These are phyloP conservation scores for Gossypium gossypioides DNA, from an alignment of 441 rosid species.

Conservation along the genomic window DNA sequence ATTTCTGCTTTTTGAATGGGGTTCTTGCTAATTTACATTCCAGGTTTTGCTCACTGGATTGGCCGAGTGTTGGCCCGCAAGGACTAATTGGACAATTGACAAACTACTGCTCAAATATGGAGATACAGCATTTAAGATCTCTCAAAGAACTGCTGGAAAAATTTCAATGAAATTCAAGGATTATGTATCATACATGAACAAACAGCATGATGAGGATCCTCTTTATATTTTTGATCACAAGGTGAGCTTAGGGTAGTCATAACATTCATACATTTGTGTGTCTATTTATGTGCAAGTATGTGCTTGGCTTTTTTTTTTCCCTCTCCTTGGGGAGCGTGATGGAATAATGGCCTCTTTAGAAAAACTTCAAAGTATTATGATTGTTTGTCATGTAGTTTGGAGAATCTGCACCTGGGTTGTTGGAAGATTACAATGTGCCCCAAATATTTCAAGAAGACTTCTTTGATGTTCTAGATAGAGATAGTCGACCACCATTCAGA, in stretches of 20 bases:
- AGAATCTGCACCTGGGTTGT: constrained; percentile 63
- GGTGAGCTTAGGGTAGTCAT: constrained; percentile 24
- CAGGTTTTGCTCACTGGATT: constrained; percentile 80
- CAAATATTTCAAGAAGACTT: constrained; percentile 79
- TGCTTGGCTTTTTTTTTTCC: too few species aligned
- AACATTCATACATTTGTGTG: not conserved
- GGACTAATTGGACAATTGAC: constrained; percentile 67
- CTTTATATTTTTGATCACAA: constrained; percentile 84
- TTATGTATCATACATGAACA: constrained; percentile 62
- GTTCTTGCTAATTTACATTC: constrained; percentile 9
- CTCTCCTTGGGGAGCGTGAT: not conserved
- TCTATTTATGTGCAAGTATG: not conserved
- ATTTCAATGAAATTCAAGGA: constrained; percentile 70
- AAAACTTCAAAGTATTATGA: not conserved
- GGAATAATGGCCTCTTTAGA: not conserved
- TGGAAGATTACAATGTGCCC: constrained; percentile 77
- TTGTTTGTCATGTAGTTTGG: constrained; percentile 58
- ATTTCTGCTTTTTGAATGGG: constrained; percentile 9
- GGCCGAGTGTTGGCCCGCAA: constrained; percentile 85
- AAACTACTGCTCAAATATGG: constrained; percentile 55
- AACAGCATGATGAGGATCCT: constrained; percentile 93
- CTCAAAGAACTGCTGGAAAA: constrained; percentile 44
- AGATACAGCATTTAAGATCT: constrained; percentile 61
- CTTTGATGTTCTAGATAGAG: constrained; percentile 63
- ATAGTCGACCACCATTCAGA: constrained; percentile 74